Evolutionary conservation across 306 rosid species (phyloP).

Genomic region (Begonia masoniana): DNA sequence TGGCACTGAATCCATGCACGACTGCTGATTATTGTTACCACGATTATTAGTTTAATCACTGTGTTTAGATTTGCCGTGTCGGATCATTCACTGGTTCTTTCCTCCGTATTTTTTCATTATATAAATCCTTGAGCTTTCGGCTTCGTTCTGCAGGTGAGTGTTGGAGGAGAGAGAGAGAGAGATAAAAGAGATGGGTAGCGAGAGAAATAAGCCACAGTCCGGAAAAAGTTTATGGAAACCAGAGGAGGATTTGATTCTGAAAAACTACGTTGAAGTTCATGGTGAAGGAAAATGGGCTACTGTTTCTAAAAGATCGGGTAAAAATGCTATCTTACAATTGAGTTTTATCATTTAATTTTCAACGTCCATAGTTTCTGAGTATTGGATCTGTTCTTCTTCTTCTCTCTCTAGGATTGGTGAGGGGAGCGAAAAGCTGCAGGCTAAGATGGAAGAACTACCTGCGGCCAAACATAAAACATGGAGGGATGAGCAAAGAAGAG

Average conservation of each 20-base stretch:
- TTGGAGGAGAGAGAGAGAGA: neutral
- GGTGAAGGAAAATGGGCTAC: slow-evolving; percentile 67
- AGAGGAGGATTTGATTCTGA: slow-evolving; percentile 51
- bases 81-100: no score
- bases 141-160: slow-evolving; percentile 1
- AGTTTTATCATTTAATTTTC: no score
- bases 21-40: no score
- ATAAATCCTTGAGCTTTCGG: slow-evolving; percentile 1
- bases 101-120: slow-evolving; percentile 1
- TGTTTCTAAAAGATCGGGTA: slow-evolving; percentile 43
- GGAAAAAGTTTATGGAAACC: slow-evolving; percentile 57
- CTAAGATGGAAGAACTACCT: no score
- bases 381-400: no score
- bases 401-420: no score
- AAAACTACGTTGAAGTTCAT: slow-evolving; percentile 45
- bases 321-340: neutral
- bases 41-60: no score
- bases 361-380: no score
- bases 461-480: slow-evolving; percentile 24
- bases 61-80: no score
- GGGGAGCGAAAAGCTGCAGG: no score
- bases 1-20: no score
- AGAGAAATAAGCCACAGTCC: slow-evolving; percentile 22
- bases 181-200: slow-evolving; percentile 22
- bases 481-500: slow-evolving; percentile 53